Evolutionary conservation across 148 eudicot species (phyloP), one percentile per base, ranked within the genome.

Genomic region (Fagopyrum tataricum): DNA sequence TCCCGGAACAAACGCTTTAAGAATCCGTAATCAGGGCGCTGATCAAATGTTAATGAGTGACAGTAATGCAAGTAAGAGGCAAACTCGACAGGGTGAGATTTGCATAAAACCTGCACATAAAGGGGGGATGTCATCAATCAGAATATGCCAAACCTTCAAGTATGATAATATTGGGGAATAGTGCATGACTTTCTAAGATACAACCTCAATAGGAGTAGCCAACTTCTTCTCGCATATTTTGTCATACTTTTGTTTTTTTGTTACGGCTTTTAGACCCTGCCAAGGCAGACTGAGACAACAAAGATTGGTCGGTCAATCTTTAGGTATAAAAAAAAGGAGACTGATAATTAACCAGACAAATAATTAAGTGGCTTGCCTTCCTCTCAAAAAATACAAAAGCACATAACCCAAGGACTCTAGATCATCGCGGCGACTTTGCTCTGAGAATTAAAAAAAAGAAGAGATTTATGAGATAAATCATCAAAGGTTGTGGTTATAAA

Each of bases 191-290:
- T 20, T 51, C 39, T 59, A 59, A 20, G 62, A 8, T 18, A 55
- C 9, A 37, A 91, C 99, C 97, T 95, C 99, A 76, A 95, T 95
- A 73, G 99, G 97, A 70, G 97, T 95, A 75, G 97, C 85, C 70
- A 95, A 76, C 78, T 95, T 95, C 83, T 95, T 95, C 88, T 91
- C 96, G 79, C 99, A 91, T 79, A 95, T 95, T 84, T 91, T 95
- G 85, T 95, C 97, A 85, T 95, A 95, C 81, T 95, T 95, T 59
- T 95, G 97, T 86, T 95, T 95, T 84, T 95, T 95, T 62, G 99
- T 92, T 67, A 90, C 99, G 73, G 97, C 99, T 85, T 91, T 95
- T 64, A 95, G 84, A 78, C 99, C 99, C 79, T 95, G 99, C 99
- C 99, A 95, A 59, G 99, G 99, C 52, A 95, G 94, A 83, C 99